Evolutionary conservation across 2,329 filamentous ascomycete species (phyloP).

Genomic region (Alternaria sp.): DNA sequence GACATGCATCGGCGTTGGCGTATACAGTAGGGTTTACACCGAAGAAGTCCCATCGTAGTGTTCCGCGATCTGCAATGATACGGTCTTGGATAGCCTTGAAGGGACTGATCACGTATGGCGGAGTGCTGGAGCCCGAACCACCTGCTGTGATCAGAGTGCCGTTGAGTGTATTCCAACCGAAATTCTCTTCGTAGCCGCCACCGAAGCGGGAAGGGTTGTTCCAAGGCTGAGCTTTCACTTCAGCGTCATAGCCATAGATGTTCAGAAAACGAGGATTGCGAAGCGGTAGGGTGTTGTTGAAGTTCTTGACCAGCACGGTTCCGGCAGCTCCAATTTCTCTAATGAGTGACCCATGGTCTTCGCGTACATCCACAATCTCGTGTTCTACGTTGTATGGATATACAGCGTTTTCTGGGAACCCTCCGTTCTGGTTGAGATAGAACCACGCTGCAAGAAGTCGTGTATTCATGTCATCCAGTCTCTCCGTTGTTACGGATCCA

Average conservation of each 20-base stretch:
- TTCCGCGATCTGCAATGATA: conserved; percentile 39
- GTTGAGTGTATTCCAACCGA: conserved; percentile 43
- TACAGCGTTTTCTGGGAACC: conserved; percentile 37
- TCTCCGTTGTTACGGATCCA: conserved; percentile 31
- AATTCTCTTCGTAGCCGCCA: conserved; percentile 52
- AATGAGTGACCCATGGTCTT: conserved; percentile 53
- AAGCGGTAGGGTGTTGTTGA: conserved; percentile 63
- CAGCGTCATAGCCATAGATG: conserved; percentile 53
- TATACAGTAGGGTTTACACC: conserved; percentile 41
- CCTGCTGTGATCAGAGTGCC: conserved; percentile 54
- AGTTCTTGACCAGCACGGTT: conserved; percentile 58
- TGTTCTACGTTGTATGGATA: conserved; percentile 35
- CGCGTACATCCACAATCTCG: conserved; percentile 58
- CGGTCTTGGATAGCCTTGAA: conserved; percentile 51
- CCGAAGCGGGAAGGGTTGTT: conserved; percentile 49
- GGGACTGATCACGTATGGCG: conserved; percentile 53
- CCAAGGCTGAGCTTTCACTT: conserved; percentile 47
- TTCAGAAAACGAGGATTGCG: conserved; percentile 52
- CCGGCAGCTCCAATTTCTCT: conserved; percentile 53
- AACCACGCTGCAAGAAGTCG: conserved; percentile 39
- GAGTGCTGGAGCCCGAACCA: conserved; percentile 51
- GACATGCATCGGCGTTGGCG: conserved; percentile 52
- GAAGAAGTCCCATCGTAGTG: conserved; percentile 48
- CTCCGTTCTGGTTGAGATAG: conserved; percentile 51
- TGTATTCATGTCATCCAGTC: conserved; percentile 44